Evolutionary conservation across 768 basidiomycete genomes (phyloP), one percentile per base, ranked within the genome.

Genomic region (Udeniomyces megalosporus): DNA sequence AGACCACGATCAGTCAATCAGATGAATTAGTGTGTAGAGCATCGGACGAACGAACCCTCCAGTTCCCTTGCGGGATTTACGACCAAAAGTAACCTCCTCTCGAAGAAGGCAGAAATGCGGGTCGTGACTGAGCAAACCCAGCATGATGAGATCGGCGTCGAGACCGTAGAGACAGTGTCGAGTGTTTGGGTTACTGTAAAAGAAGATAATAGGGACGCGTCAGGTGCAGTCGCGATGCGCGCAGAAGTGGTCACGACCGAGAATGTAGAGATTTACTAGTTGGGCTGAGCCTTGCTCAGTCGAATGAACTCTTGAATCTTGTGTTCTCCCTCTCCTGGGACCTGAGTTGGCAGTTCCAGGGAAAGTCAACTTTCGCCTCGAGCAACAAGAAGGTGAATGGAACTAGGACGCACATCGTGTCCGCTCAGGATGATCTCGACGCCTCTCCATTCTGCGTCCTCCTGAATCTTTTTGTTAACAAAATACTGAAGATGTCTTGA

Each of bases 271-370:
- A 47, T 69, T 29, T 46, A 69, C 70, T 97, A 92, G 72, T 88
- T 85, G 8, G 86, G 88, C 73, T 97, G 95, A 32, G 95, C 92
- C 68, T 92, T 86, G 57, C 86, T 84, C 65, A 90, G 76, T 44
- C 95, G 85, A 72, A 99, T 97, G 75, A 92, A 99, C 73, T 96
- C 95, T 87, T 97, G 96, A 68, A 99, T 92, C 79, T 99, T 99
- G 81, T 99, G 95, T 72, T 99, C 95, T 64, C 95, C 95, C 75
- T 99, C 95, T 67, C 95, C 95, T 0, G 95, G 95, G 3, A 96
- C 71, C 72, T 73, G 54, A 10, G n/a, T n/a, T n/a, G n/a, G n/a
- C n/a, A n/a, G n/a, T n/a, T n/a, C n/a, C n/a, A n/a, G n/a, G n/a
- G n/a, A n/a, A n/a, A n/a, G n/a, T n/a, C n/a, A n/a, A n/a, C n/a